Evolutionary conservation across 2,329 filamentous ascomycete genomes (phyloP).

Genomic region (Monosporascus sp.): DNA sequence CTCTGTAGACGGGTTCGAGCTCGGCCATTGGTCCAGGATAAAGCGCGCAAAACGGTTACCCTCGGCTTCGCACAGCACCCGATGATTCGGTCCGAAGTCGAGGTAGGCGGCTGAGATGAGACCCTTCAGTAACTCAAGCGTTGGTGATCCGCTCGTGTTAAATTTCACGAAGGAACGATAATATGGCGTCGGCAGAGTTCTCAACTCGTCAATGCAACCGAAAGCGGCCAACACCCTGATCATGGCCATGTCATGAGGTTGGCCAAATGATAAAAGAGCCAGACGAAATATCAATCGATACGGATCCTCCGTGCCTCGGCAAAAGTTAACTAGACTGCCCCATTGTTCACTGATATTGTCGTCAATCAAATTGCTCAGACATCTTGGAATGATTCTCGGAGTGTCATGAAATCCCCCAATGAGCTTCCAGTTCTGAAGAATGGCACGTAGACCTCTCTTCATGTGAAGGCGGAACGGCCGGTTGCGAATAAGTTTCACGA

Average conservation of each 20-base stretch:
- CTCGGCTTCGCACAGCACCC: conserved; percentile 6
- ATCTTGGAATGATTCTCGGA: neutral
- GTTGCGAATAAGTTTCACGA: conserved; percentile 11
- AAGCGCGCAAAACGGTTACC: conserved; percentile 1
- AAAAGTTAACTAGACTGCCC: conserved; percentile 23
- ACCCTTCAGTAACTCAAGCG: conserved; percentile 5
- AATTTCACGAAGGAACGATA: conserved; percentile 12
- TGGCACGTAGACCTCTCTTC: neutral
- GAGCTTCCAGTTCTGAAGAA: conserved; percentile 21
- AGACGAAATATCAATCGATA: conserved; percentile 20
- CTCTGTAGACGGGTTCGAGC: neutral
- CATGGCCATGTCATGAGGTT: conserved; percentile 17
- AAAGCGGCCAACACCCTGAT: conserved; percentile 15
- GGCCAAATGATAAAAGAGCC: conserved; percentile 19
- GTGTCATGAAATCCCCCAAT: conserved; percentile 24
- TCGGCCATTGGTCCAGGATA: conserved; percentile 12
- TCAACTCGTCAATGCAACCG: conserved; percentile 6
- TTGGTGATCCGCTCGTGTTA: conserved; percentile 9
- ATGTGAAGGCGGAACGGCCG: conserved; percentile 5
- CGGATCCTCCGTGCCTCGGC: conserved; percentile 8
- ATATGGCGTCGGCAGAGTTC: conserved; percentile 7
- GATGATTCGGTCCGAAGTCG: conserved; percentile 1
- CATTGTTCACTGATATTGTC: conserved; percentile 21
- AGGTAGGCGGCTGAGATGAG: conserved; percentile 8
- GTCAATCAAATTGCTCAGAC: conserved; percentile 22